Percentiles rank a stretch among this genome's conserved stretches.
Evolutionary conservation across 208 protist genomes (phyloP).

Genomic region (Trypanosoma platydactyli): DNA sequence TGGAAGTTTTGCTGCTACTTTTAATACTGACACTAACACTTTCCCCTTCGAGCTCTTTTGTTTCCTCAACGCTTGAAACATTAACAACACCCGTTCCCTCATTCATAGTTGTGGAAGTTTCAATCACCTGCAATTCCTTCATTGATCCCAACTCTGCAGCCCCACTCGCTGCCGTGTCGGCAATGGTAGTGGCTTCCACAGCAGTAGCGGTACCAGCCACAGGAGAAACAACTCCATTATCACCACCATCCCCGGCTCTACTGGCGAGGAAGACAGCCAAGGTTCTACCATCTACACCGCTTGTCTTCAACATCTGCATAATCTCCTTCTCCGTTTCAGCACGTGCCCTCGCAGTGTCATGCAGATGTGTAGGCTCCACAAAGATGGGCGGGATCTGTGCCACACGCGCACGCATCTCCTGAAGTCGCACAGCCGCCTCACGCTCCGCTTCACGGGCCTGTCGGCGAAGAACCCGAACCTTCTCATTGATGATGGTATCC

Average conservation of each 20-base stretch:
- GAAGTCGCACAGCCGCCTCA: slow-evolving; percentile 46
- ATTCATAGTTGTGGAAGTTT: background rate
- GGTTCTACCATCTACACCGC: slow-evolving; percentile 55
- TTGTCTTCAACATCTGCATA: slow-evolving; percentile 61
- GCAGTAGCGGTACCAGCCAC: slow-evolving; percentile 3
- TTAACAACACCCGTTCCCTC: background rate
- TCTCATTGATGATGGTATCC: slow-evolving; percentile 55
- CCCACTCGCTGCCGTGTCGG: background rate
- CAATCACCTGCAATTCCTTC: background rate
- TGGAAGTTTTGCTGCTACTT: background rate
- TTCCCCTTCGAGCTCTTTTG: background rate
- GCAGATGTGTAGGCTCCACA: slow-evolving; percentile 70
- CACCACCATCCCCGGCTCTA: background rate
- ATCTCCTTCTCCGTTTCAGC: slow-evolving; percentile 70
- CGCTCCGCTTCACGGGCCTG: slow-evolving; percentile 52
- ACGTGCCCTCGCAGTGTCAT: slow-evolving; percentile 59
- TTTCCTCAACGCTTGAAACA: too few relatives aligned
- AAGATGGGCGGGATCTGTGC: slow-evolving; percentile 79
- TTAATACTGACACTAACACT: background rate
- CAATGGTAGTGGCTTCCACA: background rate
- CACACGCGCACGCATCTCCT: slow-evolving; percentile 71
- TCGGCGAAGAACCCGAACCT: slow-evolving; percentile 57
- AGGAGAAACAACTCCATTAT: background rate
- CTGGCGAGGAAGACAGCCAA: slow-evolving; percentile 47
- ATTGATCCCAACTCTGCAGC: too few relatives aligned